Conservation (phyloP, 371 early-diverging fungal species). For the Coemansia linderi region DNA sequence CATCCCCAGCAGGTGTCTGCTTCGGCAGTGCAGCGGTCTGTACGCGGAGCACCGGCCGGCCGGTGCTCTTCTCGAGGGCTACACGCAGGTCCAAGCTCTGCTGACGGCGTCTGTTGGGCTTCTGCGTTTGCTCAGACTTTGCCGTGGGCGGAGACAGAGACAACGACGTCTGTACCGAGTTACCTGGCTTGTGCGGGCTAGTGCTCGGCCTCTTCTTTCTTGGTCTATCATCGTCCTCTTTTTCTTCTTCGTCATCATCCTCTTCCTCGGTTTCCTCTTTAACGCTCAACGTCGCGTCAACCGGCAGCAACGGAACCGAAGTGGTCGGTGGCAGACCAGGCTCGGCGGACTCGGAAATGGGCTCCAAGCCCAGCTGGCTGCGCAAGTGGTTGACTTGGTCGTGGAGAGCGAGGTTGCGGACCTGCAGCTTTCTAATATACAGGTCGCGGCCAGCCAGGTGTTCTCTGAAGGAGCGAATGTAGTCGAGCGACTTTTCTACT, state of each 20-base stretch:
- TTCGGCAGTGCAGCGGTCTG: slow-evolving; percentile 8
- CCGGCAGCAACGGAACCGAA: neutral
- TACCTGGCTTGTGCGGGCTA: neutral
- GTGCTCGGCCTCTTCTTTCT: slow-evolving; percentile 1
- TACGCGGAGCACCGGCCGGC: slow-evolving; percentile 38
- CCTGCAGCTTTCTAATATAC: slow-evolving; percentile 48
- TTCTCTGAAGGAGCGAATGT: slow-evolving; percentile 45
- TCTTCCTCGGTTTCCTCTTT: slow-evolving; percentile 10
- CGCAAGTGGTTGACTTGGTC: slow-evolving; percentile 56
- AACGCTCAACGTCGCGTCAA: slow-evolving; percentile 1
- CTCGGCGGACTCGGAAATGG: slow-evolving; percentile 36
- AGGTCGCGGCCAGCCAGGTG: slow-evolving; percentile 42
- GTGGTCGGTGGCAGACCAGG: neutral
- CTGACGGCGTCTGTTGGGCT: slow-evolving; percentile 38
- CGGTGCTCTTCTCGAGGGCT: slow-evolving; percentile 9
- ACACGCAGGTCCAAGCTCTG: slow-evolving; percentile 40
- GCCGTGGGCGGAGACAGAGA: slow-evolving; percentile 6
- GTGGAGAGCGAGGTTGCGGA: slow-evolving; percentile 55
- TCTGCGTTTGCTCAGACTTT: slow-evolving; percentile 7
- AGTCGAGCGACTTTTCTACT: slow-evolving; percentile 73
- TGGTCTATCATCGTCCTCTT: neutral
- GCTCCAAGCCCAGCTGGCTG: slow-evolving; percentile 53
- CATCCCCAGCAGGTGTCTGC: neutral
- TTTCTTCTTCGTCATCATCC: slow-evolving; percentile 3
- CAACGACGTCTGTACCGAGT: neutral